Evolutionary conservation across 495 filamentous ascomycete species (phyloP).

Genomic region (Tuber umbilicatum): DNA sequence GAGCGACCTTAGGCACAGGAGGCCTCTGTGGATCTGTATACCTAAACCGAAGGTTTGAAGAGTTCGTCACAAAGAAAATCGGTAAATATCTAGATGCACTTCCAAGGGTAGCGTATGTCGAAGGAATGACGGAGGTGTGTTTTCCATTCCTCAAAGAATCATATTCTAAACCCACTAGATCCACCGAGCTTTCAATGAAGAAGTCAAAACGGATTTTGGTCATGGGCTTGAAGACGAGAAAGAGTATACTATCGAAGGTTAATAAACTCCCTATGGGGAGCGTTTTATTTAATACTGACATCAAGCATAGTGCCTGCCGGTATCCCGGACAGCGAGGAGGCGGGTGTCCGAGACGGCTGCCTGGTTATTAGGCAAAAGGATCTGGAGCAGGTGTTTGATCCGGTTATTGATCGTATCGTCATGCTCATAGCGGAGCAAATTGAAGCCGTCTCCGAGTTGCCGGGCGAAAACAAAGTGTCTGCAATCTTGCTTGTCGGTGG

Average conservation of each 20-base stretch:
- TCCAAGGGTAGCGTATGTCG: not conserved
- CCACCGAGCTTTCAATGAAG: slow-evolving; percentile 4
- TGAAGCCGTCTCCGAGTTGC: slow-evolving; percentile 9
- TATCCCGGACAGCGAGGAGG: slow-evolving; percentile 6
- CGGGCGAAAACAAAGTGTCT: slow-evolving; percentile 45
- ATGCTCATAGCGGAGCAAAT: slow-evolving; percentile 40
- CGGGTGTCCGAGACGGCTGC: slow-evolving; percentile 28
- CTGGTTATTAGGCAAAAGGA: slow-evolving; percentile 34
- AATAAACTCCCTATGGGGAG: not conserved
- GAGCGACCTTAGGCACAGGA: slow-evolving; percentile 51
- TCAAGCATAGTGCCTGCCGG: slow-evolving; percentile 5
- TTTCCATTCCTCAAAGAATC: not conserved
- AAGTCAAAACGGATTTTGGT: not conserved
- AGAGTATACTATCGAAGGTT: slow-evolving; percentile 25
- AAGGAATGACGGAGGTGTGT: slow-evolving; percentile 2
- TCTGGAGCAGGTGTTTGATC: slow-evolving; percentile 43
- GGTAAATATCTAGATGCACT: slow-evolving; percentile 41
- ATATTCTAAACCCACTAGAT: not conserved
- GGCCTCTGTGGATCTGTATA: slow-evolving; percentile 62
- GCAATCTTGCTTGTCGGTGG: slow-evolving; percentile 64
- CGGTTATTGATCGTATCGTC: slow-evolving; percentile 41
- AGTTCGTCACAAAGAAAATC: slow-evolving; percentile 54
- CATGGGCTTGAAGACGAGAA: slow-evolving; percentile 5
- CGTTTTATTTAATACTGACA: not conserved
- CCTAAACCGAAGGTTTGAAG: slow-evolving; percentile 57